Evolutionary conservation across 257 asterid genomes (phyloP).

Genomic region (Mentha longifolia): DNA sequence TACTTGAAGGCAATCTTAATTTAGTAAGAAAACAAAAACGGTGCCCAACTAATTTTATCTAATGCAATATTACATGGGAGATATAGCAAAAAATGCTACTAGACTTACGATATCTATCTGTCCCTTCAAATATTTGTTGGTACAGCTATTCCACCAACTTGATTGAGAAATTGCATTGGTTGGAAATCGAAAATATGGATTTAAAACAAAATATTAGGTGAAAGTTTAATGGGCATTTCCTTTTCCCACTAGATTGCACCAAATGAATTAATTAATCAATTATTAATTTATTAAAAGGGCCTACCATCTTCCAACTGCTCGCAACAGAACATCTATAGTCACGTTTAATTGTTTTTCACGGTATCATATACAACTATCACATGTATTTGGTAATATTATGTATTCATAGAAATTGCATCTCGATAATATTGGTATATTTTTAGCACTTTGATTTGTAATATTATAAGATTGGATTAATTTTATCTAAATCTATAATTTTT

Average conservation of each 20-base stretch:
- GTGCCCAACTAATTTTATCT: neutral
- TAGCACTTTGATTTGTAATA: no score
- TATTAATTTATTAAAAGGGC: neutral
- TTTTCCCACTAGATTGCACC: neutral
- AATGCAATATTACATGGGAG: neutral
- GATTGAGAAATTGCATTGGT: neutral
- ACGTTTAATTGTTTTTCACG: no score
- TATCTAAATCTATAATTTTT: no score
- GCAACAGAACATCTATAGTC: neutral
- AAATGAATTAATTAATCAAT: neutral
- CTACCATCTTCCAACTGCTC: conserved; percentile 1
- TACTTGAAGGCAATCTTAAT: no score
- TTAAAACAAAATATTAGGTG: neutral
- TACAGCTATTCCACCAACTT: conserved; percentile 10
- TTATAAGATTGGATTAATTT: no score
- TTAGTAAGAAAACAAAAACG: neutral
- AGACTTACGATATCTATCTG: neutral
- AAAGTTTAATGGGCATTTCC: neutral
- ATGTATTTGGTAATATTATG: no score
- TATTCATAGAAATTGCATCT: no score
- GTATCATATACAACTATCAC: no score
- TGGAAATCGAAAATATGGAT: neutral
- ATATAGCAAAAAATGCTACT: neutral
- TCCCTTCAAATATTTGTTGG: neutral
- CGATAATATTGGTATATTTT: no score